These are phyloP conservation scores for Trichosanthes truncata DNA, from an alignment of 306 rosid species.

Conservation along the genomic window DNA sequence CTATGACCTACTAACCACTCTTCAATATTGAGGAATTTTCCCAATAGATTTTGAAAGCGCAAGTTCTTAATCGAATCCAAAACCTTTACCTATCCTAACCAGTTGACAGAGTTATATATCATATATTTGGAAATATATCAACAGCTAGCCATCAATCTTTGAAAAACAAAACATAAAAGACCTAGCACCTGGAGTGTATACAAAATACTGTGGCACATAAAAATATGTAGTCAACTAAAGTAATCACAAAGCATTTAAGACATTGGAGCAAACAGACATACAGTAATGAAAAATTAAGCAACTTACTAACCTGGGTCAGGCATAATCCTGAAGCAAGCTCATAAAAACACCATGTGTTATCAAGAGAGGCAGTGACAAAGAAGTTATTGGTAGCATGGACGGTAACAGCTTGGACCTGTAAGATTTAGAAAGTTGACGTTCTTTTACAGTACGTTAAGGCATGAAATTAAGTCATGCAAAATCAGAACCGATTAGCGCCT, in stretches of 20 bases:
- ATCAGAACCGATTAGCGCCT: not conserved
- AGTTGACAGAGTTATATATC: not conserved
- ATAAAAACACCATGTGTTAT: slow-evolving; percentile 92
- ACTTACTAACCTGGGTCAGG: slow-evolving; percentile 62
- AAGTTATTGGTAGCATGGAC: slow-evolving; percentile 92
- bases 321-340: slow-evolving; percentile 87
- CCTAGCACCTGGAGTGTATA: not conserved
- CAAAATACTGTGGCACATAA: not conserved
- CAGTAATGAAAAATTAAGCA: not conserved
- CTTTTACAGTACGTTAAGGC: not conserved
- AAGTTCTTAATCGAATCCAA: not conserved
- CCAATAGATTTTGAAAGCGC: not conserved
- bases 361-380: slow-evolving; percentile 95
- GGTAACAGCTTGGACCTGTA: slow-evolving; percentile 96
- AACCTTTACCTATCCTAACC: not conserved
- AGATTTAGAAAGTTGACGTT: not conserved
- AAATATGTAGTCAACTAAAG: not conserved
- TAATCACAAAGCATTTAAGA: not conserved
- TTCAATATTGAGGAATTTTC: not conserved
- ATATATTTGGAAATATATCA: not conserved
- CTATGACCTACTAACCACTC: not conserved
- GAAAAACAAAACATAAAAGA: not conserved
- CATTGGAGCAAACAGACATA: not conserved
- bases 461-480: not conserved
- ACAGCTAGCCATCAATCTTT: not conserved